Evolutionary conservation across 2,329 filamentous ascomycete species (phyloP).

Genomic region (Trichoderma simmonsii): DNA sequence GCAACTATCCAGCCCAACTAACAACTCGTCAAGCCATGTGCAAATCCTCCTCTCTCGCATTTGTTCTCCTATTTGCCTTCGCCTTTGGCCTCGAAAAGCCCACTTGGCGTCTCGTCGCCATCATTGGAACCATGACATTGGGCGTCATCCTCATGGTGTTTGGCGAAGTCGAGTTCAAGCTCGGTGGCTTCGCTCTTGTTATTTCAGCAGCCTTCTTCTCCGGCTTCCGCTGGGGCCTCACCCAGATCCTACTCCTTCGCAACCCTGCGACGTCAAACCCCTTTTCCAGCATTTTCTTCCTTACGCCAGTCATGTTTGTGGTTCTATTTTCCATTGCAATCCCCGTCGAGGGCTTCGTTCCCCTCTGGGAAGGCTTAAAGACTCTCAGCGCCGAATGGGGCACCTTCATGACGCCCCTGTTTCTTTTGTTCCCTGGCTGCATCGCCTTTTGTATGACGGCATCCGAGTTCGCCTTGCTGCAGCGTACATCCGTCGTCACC

Average conservation of each 20-base stretch:
- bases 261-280: conserved; percentile 95
- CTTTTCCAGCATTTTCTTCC: conserved; percentile 94
- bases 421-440: conserved; percentile 83
- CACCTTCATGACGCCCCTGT: conserved; percentile 58
- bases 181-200: conserved; percentile 83
- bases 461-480: conserved; percentile 89
- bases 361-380: conserved; percentile 63
- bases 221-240: conserved; percentile 97
- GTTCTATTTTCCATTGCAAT: conserved; percentile 77
- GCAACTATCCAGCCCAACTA: too few species aligned
- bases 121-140: conserved; percentile 87
- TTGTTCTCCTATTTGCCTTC: conserved; percentile 93
- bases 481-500: conserved; percentile 93
- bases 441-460: conserved; percentile 97
- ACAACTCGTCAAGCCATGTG: conserved; percentile 70
- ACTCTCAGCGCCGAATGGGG: conserved; percentile 67
- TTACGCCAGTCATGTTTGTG: conserved; percentile 95
- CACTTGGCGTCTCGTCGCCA: conserved; percentile 78
- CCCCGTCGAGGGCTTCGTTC: conserved; percentile 75
- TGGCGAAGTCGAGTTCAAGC: conserved; percentile 85
- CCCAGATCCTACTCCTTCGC: conserved; percentile 88
- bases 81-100: conserved; percentile 86
- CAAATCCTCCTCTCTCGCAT: conserved; percentile 93
- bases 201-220: conserved; percentile 94
- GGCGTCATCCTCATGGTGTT: conserved; percentile 99